A percentile compares a stretch with the other conserved stretches of the same genome.
These are phyloP conservation scores for Oryza glaberrima DNA, from an alignment of 176 grass and related monocot species.

Conservation along the genomic window DNA sequence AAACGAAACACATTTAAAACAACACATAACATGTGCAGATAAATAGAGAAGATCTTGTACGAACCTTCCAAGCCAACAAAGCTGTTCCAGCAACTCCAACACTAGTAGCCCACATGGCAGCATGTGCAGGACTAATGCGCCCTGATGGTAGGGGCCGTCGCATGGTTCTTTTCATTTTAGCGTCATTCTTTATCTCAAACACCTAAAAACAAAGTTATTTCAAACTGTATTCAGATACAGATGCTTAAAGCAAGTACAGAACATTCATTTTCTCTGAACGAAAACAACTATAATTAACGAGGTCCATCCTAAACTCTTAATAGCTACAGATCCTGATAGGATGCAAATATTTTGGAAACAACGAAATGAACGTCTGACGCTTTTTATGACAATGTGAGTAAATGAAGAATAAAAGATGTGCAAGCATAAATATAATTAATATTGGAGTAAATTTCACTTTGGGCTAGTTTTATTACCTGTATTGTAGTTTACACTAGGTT, in stretches of 20 bases:
- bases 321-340: constrained; percentile 24
- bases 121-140: constrained; percentile 75
- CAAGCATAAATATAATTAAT: background rate
- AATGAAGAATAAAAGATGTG: constrained; percentile 9
- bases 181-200: constrained; percentile 91
- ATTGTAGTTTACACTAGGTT: too few species aligned
- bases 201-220: constrained; percentile 45
- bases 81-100: constrained; percentile 82
- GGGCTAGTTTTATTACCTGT: too few species aligned
- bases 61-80: constrained; percentile 87
- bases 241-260: background rate
- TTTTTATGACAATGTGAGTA: background rate
- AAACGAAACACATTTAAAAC: background rate
- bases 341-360: constrained; percentile 11
- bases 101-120: constrained; percentile 89
- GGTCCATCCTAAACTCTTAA: background rate
- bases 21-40: background rate
- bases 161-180: constrained; percentile 95
- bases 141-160: constrained; percentile 81
- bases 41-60: constrained; percentile 40
- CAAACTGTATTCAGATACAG: background rate
- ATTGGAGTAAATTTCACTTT: background rate
- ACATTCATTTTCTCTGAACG: background rate
- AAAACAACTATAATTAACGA: constrained; percentile 22
- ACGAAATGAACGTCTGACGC: background rate